Percentiles rank a stretch among this genome's conserved stretches.
phyloP scores from a whole-genome alignment of 768 basidiomycete genomes.

The Serendipita sp. region DNA sequence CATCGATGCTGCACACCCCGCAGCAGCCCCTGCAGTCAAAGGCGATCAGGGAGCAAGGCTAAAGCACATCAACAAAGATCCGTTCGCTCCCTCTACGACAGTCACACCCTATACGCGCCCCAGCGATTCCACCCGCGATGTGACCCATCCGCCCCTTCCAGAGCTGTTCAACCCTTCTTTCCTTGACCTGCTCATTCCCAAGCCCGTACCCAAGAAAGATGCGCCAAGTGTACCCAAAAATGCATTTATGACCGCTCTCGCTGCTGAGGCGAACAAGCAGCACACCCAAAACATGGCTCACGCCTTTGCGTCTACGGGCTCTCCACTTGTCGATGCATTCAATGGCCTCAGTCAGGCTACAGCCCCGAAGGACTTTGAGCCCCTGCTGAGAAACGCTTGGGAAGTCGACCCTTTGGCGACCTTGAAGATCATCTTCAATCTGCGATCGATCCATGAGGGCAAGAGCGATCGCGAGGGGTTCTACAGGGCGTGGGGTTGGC shows the following conservation, averaged over 20 bases:
- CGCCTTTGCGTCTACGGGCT: constrained; percentile 36
- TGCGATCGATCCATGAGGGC: constrained; percentile 56
- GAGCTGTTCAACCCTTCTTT: constrained; percentile 44
- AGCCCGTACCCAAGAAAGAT: not conserved
- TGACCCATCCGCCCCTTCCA: constrained; percentile 39
- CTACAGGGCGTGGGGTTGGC: constrained; percentile 47
- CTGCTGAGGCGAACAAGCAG: constrained; percentile 27
- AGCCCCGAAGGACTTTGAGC: constrained; percentile 17
- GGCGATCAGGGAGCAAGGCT: too few relatives aligned
- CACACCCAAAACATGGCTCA: constrained; percentile 37
- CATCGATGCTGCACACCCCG: not conserved
- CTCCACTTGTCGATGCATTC: constrained; percentile 43
- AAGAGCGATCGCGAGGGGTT: constrained; percentile 45
- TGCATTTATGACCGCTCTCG: constrained; percentile 40
- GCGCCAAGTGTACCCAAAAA: not conserved
- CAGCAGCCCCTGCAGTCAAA: too few relatives aligned
- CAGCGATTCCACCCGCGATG: constrained; percentile 13
- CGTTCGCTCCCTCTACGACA: not conserved
- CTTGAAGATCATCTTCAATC: constrained; percentile 50
- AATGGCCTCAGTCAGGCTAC: constrained; percentile 23
- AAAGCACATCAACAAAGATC: not conserved
- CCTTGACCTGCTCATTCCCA: constrained; percentile 39
- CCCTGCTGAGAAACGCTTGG: constrained; percentile 37
- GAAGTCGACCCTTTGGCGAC: constrained; percentile 40
- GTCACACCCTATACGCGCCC: not conserved